These are phyloP conservation scores for Alternaria arborescens DNA, from an alignment of 2,329 filamentous ascomycete genomes.

Conservation along the genomic window DNA sequence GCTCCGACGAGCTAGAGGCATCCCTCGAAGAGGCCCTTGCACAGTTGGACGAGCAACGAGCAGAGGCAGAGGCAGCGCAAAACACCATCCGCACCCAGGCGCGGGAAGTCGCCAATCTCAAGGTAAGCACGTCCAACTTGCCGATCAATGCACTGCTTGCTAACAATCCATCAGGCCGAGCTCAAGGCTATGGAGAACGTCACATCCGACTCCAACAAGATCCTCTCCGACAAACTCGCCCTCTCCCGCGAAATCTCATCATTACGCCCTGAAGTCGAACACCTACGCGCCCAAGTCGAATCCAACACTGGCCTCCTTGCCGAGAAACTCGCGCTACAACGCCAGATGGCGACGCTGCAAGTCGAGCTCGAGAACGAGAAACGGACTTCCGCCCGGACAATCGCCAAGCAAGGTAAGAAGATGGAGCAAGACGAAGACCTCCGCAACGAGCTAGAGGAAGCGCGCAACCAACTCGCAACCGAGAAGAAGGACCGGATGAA, in stretches of 20 bases:
- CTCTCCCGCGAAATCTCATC: constrained; percentile 67
- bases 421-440: constrained; percentile 60
- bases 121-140: constrained; percentile 58
- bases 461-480: constrained; percentile 56
- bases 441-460: constrained; percentile 54
- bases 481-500: constrained; percentile 58
- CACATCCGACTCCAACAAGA: constrained; percentile 73
- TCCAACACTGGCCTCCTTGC: constrained; percentile 73
- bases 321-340: constrained; percentile 82
- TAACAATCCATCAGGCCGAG: constrained; percentile 66
- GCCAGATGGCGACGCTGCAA: constrained; percentile 78
- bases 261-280: constrained; percentile 69
- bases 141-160: constrained; percentile 42
- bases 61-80: constrained; percentile 55
- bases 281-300: constrained; percentile 65
- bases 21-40: constrained; percentile 59
- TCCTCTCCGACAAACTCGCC: constrained; percentile 71
- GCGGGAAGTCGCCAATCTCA: constrained; percentile 65
- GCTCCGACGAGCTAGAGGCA: constrained; percentile 64
- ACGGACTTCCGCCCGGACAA: constrained; percentile 68
- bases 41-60: constrained; percentile 59
- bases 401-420: constrained; percentile 59
- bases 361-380: constrained; percentile 85
- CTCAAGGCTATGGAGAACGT: constrained; percentile 72
- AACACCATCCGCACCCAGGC: constrained; percentile 61